These are phyloP conservation scores for Cystobasidiaceae sp. DNA, from an alignment of 1,284 basidiomycete genomes.

Conservation along the genomic window DNA sequence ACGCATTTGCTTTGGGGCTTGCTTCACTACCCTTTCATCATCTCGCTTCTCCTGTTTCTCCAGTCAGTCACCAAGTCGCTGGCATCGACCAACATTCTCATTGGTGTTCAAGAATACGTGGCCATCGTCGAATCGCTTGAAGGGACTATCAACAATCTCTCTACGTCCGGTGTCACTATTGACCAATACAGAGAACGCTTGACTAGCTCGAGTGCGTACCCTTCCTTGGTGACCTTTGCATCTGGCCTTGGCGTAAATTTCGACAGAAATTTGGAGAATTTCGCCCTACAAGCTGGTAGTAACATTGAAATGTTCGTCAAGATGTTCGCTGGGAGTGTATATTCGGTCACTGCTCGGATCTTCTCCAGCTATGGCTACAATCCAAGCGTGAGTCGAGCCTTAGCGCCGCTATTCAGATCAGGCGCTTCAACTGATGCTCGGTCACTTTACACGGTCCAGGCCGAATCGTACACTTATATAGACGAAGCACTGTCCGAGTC, in stretches of 20 bases:
- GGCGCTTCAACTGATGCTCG: too few species aligned
- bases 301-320: neutral
- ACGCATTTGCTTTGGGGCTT: neutral
- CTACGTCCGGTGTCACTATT: neutral
- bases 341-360: neutral
- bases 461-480: neutral
- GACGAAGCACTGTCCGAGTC: neutral
- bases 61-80: neutral
- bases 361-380: neutral
- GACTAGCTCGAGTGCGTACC: neutral
- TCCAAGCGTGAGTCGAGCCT: neutral
- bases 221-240: neutral
- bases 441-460: neutral
- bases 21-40: neutral
- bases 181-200: neutral
- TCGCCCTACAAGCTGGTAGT: neutral
- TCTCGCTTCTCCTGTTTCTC: neutral
- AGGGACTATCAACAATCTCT: neutral
- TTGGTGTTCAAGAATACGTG: neutral
- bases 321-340: neutral
- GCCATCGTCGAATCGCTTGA: neutral
- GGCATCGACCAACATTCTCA: neutral
- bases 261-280: neutral
- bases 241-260: neutral
- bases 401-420: too few species aligned